Percentiles rank a stretch among this genome's conserved stretches.
phyloP scores from a whole-genome alignment of 164 flowering plant genomes.

The Stephania yunnanensis region DNA sequence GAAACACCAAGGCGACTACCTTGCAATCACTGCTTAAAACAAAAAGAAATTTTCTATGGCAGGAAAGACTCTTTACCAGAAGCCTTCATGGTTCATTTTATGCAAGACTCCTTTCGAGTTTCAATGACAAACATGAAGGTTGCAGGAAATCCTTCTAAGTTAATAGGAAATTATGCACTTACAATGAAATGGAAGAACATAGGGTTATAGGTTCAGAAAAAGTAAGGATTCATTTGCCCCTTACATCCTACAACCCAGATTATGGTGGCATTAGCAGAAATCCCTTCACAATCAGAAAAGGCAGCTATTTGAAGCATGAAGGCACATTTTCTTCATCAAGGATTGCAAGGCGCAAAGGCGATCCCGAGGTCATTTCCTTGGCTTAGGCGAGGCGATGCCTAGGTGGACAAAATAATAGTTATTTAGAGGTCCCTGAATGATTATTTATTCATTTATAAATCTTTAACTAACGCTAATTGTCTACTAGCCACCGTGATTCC shows the following conservation, averaged over 20 bases:
- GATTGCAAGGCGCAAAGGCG: no score
- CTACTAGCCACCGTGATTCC: no score
- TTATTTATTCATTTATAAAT: no score
- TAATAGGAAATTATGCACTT: background rate
- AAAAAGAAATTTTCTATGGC: background rate
- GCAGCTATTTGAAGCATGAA: background rate
- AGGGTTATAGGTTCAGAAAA: background rate
- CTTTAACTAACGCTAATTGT: no score
- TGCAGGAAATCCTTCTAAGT: background rate
- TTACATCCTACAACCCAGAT: background rate
- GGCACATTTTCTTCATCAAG: no score
- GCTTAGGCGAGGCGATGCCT: no score
- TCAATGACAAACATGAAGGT: background rate
- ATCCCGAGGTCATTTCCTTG: no score
- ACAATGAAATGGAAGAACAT: background rate
- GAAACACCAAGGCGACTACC: no score
- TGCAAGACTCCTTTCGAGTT: background rate
- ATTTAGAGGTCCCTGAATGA: no score
- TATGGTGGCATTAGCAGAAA: background rate
- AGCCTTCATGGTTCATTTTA: background rate
- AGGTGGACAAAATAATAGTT: no score
- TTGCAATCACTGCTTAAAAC: background rate
- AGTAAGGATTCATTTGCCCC: background rate
- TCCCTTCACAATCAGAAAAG: background rate
- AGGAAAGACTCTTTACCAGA: background rate